Percentiles rank a stretch among this genome's conserved stretches.
phyloP scores from a whole-genome alignment of 306 rosid species.

The Medicago arabica region DNA sequence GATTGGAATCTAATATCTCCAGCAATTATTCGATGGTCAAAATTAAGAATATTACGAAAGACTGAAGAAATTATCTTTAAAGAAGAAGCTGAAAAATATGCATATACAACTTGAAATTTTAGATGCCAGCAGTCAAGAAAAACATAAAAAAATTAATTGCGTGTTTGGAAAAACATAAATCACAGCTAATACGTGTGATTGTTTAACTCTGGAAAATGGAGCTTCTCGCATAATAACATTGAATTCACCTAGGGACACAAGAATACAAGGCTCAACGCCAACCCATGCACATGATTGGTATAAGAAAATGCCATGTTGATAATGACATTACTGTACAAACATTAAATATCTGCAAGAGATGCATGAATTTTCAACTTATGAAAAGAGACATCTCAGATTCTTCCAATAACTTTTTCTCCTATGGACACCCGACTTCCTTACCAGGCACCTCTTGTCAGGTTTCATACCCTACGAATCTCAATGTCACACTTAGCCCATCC shows the following conservation, averaged over 20 bases:
- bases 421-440: constrained; percentile 16
- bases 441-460: constrained; percentile 20
- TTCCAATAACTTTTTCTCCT: constrained; percentile 6
- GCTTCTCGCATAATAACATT: no score
- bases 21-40: constrained; percentile 14
- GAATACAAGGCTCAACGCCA: no score
- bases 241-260: no score
- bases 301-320: background rate
- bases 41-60: constrained; percentile 23
- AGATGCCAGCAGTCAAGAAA: background rate
- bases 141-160: background rate
- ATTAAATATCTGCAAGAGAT: constrained; percentile 11
- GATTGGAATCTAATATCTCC: background rate
- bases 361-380: constrained; percentile 3
- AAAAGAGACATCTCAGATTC: background rate
- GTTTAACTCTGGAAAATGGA: no score
- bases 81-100: constrained; percentile 18
- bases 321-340: background rate
- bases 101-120: background rate
- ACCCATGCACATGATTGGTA: no score
- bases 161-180: no score
- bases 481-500: background rate
- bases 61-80: constrained; percentile 9
- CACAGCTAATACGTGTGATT: no score
- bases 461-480: constrained; percentile 7